Base-by-base conservation (phyloP, 768 basidiomycete genomes). In the Phylloporus sp. region DNA sequence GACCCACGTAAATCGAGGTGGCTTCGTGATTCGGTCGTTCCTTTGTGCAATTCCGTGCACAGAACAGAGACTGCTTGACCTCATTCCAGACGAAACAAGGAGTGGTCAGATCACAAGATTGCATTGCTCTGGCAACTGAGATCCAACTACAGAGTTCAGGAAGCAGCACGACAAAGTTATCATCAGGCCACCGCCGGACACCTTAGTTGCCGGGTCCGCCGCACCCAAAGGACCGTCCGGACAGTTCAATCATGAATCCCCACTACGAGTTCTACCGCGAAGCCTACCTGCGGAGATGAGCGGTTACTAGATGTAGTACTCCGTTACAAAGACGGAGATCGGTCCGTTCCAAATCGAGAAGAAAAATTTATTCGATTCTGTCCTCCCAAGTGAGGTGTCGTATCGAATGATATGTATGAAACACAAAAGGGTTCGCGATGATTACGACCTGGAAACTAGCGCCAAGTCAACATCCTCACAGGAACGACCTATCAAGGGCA, bases 121-220 rank as follows among this genome's bases (percentile, higher is more conserved):
- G n/a, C n/a, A n/a, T n/a, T n/a, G n/a, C n/a, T 51, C 55, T 58
- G 59, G 55, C 38, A 54, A 58, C 57, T 29, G 46, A 24, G 20
- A 17, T 35, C 44, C 44, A 29, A 24, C 18, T 23, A 31, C 41
- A 40, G 33, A 22, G 20, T 22, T 41, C 22, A 27, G 26, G 28
- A 17, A 42, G 27, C 33, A 18, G 39, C 36, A 29, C 18, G 15
- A 18, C 13, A 32, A 41, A 42, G 23, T n/a, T 36, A 28, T n/a
- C n/a, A 29, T 27, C 41, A 11, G 26, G 29, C 49, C 36, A 23
- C 37, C 44, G 44, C 44, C 35, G 34, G 22, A 29, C 15, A 41
- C 6, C 15, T 26, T 20, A 46, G 41, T 52, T 32, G 29, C 57
- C 54, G 58, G 41, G 10, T 9, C 32, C 21, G 18, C 20, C 22